Evolutionary conservation across 306 rosid genomes (phyloP).

Genomic region (Vigna reflexopilosa): DNA sequence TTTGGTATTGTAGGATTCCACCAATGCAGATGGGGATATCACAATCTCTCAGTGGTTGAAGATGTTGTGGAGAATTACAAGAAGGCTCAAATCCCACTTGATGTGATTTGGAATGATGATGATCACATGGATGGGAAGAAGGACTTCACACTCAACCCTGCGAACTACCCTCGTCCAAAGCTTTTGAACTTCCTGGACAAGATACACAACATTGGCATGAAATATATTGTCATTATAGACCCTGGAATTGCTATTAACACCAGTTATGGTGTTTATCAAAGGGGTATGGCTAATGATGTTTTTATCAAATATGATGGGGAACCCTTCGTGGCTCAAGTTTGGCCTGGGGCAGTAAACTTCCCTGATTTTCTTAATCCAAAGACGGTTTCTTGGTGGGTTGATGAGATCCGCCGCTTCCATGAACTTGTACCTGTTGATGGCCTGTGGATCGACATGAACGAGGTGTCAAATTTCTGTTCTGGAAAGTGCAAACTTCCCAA

Average conservation of each 20-base stretch:
- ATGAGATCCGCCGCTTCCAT: constrained; percentile 89
- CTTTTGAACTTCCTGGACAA: constrained; percentile 78
- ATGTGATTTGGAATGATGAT: constrained; percentile 96
- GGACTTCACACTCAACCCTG: constrained; percentile 81
- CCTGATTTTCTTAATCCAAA: constrained; percentile 95
- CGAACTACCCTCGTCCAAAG: constrained; percentile 80
- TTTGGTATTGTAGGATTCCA: constrained; percentile 77
- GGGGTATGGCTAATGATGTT: constrained; percentile 80
- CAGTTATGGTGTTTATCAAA: constrained; percentile 80
- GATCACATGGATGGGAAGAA: constrained; percentile 95
- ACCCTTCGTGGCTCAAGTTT: constrained; percentile 91
- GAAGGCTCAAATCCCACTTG: constrained; percentile 90
- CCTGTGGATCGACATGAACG: constrained; percentile 99
- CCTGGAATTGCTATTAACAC: constrained; percentile 84
- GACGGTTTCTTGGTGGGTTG: constrained; percentile 92
- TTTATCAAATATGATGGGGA: constrained; percentile 88
- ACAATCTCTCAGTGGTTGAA: constrained; percentile 90
- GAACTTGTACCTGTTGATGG: constrained; percentile 96
- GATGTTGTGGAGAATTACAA: constrained; percentile 90
- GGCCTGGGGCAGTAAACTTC: constrained; percentile 97
- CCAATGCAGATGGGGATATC: constrained; percentile 99
- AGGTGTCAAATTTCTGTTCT: constrained; percentile 84
- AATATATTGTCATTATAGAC: constrained; percentile 84
- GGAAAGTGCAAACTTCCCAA: constrained; percentile 86
- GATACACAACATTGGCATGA: constrained; percentile 91